Base-by-base conservation (phyloP, 495 filamentous ascomycete genomes). In the Immersiella caudata region DNA sequence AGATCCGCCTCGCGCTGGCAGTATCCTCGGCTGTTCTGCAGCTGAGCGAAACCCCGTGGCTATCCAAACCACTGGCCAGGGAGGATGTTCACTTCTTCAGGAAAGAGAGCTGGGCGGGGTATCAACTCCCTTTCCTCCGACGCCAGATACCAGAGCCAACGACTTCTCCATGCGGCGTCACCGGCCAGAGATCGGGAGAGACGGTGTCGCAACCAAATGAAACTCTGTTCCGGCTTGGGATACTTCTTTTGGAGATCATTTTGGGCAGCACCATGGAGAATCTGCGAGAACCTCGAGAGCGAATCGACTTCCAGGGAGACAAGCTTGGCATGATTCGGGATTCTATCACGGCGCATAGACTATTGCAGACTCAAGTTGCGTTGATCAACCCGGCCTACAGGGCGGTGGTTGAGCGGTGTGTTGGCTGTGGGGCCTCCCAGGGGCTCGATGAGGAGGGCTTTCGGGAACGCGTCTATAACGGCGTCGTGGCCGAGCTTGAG, bases 401-500 rank as follows among this genome's bases (percentile, higher is more conserved):
- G n/a, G 26, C 26, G 1, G 56, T 59, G 22, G 26, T 59, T 2
- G 56, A 59, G 27, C 2, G 56, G 14, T 59, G 56, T 33, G 22
- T 59, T 8, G 56, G 24, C 8, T 59, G 56, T 33, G 56, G 24
- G n/a, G 2, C 26, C 24, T 20, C 56, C n/a, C 56, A 59, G 56
- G 56, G 56, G 24, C 26, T 59, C 1, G 56, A 59, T 11, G 56
- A 59, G 56, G 56, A 59, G 7, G 26, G 24, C 24, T 59, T 59
- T 26, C 56, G 56, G 26, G 56, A 59, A 33, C 33, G 26, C 2
- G 26, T 59, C 21, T 59, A 59, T 22, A 59, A 59, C 9, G 56
- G 56, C 11, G 56, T 59, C n/a, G 56, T 59, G 18, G 26, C 56
- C n/a, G 56, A 59, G 56, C 56, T 59, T 11, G 56, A 59, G 26